Evolutionary conservation across 805 yeast species (phyloP), one percentile per base, ranked within the genome.

Genomic region (Candida quercuum): DNA sequence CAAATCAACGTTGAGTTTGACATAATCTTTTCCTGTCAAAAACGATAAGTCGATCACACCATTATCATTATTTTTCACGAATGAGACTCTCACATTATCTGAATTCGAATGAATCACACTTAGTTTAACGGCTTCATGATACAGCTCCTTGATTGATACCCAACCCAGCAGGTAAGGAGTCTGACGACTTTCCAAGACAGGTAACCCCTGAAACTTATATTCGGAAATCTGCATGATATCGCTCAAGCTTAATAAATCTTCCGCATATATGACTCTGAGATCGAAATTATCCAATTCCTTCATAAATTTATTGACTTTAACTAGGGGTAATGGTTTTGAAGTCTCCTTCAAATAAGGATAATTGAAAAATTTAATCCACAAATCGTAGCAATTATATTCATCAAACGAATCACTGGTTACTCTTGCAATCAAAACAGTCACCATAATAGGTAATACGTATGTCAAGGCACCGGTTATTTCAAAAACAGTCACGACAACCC

Each of bases 391-490:
- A 33, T 85, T 82, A 28, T 68, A 68, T 35, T 67, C 69, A 16
- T 72, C 63, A 30, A 81, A 58, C 36, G 74, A 65, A 51, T 86
- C 93, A 45, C 76, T 81, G n/a, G 78, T 70, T 60, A 84, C 72
- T 49, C 84, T 79, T 33, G 89, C 76, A 8, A 79, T 69, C 67
- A 87, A 73, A 3, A 86, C 95, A 1, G 89, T 82, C 12, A 78
- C 64, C 96, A 86, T 86, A 22, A 86, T 82, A 0, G 96, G 96
- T 31, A 86, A 64, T 2, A 86, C 87, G 52, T 86, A 86, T 0
- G 84, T 74, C 34, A 87, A 68, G 0, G 95, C 96, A 19, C 95
- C 96, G 0, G 95, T 85, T 28, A 86, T 63, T 57, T 86, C 96
- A 57, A 85, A 83, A 45, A 86, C 67, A 19, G 87, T 76, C 6